These are phyloP conservation scores for Backusella macrospora DNA, from an alignment of 192 early-diverging fungal genomes.

Conservation along the genomic window DNA sequence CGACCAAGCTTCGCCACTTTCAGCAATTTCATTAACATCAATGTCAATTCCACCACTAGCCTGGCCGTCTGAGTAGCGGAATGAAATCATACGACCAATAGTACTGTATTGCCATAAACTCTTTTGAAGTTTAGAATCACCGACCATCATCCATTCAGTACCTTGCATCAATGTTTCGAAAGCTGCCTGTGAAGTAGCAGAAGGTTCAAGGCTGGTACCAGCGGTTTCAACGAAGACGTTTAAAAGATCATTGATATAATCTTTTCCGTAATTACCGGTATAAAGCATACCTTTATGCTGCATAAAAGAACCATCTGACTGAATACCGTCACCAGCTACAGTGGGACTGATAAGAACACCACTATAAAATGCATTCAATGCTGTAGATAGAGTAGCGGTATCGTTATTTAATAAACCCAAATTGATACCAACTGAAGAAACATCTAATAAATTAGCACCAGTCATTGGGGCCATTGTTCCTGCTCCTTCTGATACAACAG, in stretches of 20 bases:
- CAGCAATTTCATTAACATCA: slow-evolving; percentile 14
- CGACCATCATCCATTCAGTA: slow-evolving; percentile 36
- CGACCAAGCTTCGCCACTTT: slow-evolving; percentile 23
- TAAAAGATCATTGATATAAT: slow-evolving; percentile 29
- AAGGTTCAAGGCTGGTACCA: slow-evolving; percentile 20
- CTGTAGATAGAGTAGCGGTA: not conserved
- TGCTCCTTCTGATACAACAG: not conserved
- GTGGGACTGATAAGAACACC: not conserved
- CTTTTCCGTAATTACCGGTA: slow-evolving; percentile 35
- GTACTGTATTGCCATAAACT: slow-evolving; percentile 27
- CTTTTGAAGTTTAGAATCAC: slow-evolving; percentile 17
- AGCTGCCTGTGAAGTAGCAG: not conserved
- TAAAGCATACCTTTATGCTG: slow-evolving; percentile 29
- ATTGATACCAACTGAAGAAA: slow-evolving; percentile 26
- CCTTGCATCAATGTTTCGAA: slow-evolving; percentile 28
- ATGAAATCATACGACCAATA: slow-evolving; percentile 36
- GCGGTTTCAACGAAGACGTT: slow-evolving; percentile 22
- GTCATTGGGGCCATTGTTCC: slow-evolving; percentile 9
- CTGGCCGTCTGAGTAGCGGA: not conserved
- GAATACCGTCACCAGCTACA: slow-evolving; percentile 24
- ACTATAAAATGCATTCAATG: slow-evolving; percentile 20
- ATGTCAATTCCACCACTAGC: slow-evolving; percentile 25
- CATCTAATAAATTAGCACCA: slow-evolving; percentile 30
- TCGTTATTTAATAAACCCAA: slow-evolving; percentile 26
- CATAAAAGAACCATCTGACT: slow-evolving; percentile 33